These are phyloP conservation scores for Xylariaceae sp. DNA, from an alignment of 2,329 filamentous ascomycete genomes.

Conservation along the genomic window DNA sequence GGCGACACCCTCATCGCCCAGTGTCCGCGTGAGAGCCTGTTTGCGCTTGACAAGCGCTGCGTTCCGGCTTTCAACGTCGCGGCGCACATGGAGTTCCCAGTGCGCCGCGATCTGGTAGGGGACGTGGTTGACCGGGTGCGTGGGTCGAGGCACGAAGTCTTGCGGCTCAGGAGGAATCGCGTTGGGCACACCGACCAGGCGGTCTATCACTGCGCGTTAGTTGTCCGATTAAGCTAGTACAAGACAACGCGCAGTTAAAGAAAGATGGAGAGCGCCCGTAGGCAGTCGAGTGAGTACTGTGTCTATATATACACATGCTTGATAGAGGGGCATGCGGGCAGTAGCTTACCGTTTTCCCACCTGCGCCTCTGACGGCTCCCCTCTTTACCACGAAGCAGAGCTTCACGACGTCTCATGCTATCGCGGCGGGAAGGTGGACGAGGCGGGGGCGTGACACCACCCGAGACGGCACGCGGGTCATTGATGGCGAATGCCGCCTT, in stretches of 20 bases:
- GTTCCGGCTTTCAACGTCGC: slow-evolving; percentile 45
- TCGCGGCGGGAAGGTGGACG: slow-evolving; percentile 52
- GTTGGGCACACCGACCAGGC: slow-evolving; percentile 81
- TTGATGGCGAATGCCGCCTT: slow-evolving; percentile 30
- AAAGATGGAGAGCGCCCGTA: slow-evolving; percentile 1
- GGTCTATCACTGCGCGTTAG: slow-evolving; percentile 55
- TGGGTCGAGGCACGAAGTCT: slow-evolving; percentile 82
- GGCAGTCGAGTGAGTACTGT: slow-evolving; percentile 19
- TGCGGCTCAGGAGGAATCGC: slow-evolving; percentile 75
- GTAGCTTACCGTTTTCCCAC: slow-evolving; percentile 83
- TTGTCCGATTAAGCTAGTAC: neutral
- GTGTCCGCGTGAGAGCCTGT: slow-evolving; percentile 41
- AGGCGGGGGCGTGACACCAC: slow-evolving; percentile 35
- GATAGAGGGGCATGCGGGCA: neutral
- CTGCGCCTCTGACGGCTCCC: slow-evolving; percentile 80
- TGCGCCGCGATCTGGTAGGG: slow-evolving; percentile 78
- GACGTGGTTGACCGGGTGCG: slow-evolving; percentile 72
- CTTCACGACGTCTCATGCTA: slow-evolving; percentile 63
- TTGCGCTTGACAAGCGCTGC: slow-evolving; percentile 39
- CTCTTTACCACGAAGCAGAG: slow-evolving; percentile 83
- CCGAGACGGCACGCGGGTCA: slow-evolving; percentile 24
- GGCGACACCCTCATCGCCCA: slow-evolving; percentile 42
- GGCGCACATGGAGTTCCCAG: slow-evolving; percentile 44
- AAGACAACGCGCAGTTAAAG: neutral
- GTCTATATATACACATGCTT: neutral